Conservation (phyloP, 1,284 basidiomycete species). For the Tilletia caries region DNA sequence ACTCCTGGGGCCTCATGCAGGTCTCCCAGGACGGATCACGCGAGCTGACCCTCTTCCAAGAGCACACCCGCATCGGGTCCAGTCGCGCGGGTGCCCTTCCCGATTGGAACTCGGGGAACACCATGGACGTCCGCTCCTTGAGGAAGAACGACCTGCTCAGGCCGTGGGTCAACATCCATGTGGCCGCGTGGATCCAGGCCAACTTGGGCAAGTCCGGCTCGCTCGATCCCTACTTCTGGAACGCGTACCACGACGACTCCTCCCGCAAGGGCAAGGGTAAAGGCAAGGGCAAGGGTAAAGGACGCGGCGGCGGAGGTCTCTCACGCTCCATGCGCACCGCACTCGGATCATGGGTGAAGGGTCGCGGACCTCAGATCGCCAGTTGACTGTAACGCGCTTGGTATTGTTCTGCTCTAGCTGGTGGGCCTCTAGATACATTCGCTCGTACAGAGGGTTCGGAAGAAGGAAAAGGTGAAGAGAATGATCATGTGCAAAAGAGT, state of each 20-base stretch:
- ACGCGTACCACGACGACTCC: not conserved
- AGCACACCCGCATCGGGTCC: not conserved
- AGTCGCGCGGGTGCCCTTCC: not conserved
- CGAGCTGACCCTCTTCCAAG: constrained; percentile 15
- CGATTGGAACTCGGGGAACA: constrained; percentile 12
- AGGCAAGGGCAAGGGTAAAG: not conserved
- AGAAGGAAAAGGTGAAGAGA: no score
- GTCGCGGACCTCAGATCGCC: no score
- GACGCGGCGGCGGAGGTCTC: not conserved
- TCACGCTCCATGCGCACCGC: not conserved
- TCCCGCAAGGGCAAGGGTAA: not conserved
- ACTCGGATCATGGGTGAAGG: constrained; percentile 5
- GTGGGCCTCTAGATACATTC: no score
- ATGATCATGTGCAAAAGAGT: no score
- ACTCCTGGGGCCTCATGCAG: constrained; percentile 6
- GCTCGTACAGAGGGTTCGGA: no score
- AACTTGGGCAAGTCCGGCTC: constrained; percentile 13
- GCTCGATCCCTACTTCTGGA: constrained; percentile 14
- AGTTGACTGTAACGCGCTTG: no score
- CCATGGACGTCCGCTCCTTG: not conserved
- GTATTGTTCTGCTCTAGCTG: no score
- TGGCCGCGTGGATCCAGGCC: constrained; percentile 16
- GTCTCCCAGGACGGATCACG: constrained; percentile 1
- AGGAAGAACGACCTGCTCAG: not conserved
- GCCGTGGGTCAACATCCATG: constrained; percentile 15